Evolutionary conservation across 345 rosid species (phyloP).

Genomic region (Salix arbutifolia): DNA sequence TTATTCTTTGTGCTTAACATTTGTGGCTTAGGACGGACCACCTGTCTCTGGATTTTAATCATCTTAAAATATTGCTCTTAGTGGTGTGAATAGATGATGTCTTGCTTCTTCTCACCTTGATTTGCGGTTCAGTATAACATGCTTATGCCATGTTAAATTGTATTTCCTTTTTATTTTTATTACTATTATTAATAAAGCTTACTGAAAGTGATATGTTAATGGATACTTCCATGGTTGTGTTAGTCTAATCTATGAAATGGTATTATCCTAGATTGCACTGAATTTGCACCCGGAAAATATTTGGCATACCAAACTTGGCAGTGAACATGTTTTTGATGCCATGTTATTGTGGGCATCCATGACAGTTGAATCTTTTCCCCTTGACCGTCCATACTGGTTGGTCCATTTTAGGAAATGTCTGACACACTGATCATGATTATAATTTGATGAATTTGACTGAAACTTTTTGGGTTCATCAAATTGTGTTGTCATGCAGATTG

Average conservation of each 20-base stretch:
- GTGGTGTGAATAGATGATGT: not conserved
- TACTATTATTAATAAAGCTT: not conserved
- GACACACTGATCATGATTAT: not conserved
- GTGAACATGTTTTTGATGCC: not conserved
- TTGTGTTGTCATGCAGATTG: conserved; percentile 50
- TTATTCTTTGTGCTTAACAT: not conserved
- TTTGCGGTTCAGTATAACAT: not conserved
- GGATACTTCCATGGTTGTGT: not conserved
- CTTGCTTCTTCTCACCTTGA: not conserved
- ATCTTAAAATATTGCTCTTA: not conserved
- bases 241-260: not conserved
- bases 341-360: too few species aligned
- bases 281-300: not conserved
- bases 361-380: too few species aligned
- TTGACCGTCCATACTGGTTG: not conserved
- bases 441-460: conserved; percentile 3
- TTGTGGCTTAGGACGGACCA: not conserved
- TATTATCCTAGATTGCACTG: not conserved
- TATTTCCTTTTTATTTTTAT: too few species aligned
- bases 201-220: not conserved
- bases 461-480: conserved; percentile 8
- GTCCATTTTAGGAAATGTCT: not conserved
- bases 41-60: not conserved
- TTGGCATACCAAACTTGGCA: not conserved
- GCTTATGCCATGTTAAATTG: not conserved